These are phyloP conservation scores for Cercospora berteroae DNA, from an alignment of 2,329 filamentous ascomycete species.

Conservation along the genomic window DNA sequence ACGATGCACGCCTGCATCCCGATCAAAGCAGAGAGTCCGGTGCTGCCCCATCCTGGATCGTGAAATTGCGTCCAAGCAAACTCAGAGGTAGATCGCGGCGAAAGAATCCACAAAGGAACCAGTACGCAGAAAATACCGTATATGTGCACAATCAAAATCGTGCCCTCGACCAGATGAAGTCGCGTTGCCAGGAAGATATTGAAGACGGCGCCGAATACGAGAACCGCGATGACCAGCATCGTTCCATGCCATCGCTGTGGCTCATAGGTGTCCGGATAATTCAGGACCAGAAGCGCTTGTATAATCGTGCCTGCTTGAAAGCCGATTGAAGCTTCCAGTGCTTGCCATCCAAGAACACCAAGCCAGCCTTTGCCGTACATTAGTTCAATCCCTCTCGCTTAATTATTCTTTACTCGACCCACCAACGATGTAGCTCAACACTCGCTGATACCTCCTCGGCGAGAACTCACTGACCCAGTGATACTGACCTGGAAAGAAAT, in stretches of 20 bases:
- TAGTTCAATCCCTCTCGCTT: not conserved
- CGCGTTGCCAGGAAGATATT: constrained; percentile 28
- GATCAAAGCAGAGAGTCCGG: constrained; percentile 43
- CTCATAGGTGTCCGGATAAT: constrained; percentile 40
- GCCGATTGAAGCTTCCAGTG: constrained; percentile 40
- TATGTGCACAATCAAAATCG: constrained; percentile 37
- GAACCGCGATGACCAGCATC: constrained; percentile 37
- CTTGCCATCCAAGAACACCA: constrained; percentile 41
- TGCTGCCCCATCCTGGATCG: constrained; percentile 38
- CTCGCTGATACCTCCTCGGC: constrained; percentile 23
- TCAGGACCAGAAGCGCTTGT: constrained; percentile 45
- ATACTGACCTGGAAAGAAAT: not conserved
- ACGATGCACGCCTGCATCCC: constrained; percentile 35
- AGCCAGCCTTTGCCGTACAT: constrained; percentile 38
- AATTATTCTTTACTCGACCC: not conserved
- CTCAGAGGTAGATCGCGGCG: constrained; percentile 20
- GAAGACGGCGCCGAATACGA: constrained; percentile 22
- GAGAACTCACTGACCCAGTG: constrained; percentile 42
- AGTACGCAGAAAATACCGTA: constrained; percentile 27
- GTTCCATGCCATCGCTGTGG: constrained; percentile 47
- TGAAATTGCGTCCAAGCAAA: constrained; percentile 20
- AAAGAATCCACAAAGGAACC: constrained; percentile 19
- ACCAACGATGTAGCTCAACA: constrained; percentile 9
- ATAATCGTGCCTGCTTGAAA: constrained; percentile 47
- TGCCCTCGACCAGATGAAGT: constrained; percentile 30